Conservation (phyloP, 805 yeast species). For the Saturnispora saitoi region DNA sequence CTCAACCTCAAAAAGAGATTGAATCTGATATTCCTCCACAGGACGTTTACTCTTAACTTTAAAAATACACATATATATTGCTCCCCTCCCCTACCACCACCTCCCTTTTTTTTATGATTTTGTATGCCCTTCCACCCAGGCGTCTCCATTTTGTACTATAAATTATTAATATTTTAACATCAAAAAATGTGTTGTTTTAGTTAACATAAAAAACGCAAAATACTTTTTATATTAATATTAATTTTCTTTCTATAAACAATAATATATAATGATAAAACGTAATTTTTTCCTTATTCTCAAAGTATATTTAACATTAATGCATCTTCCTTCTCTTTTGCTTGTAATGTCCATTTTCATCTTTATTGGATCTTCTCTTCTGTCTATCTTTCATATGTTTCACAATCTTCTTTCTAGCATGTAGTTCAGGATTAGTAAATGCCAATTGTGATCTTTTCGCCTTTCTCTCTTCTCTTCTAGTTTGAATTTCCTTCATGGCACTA, state of each 20-base stretch:
- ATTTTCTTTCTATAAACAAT: not conserved
- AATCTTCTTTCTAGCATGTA: constrained; percentile 69
- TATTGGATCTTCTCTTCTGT: constrained; percentile 67
- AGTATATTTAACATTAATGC: not conserved
- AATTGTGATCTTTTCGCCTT: constrained; percentile 65
- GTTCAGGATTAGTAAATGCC: constrained; percentile 71
- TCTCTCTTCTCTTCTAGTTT: constrained; percentile 63
- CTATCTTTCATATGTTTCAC: constrained; percentile 67
- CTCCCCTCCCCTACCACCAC: too few relatives aligned
- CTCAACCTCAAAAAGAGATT: not conserved
- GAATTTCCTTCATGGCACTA: constrained; percentile 52
- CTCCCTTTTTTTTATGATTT: too few relatives aligned
- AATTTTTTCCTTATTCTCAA: too few relatives aligned
- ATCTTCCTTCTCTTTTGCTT: constrained; percentile 49
- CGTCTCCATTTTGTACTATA: not conserved
- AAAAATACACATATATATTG: not conserved
- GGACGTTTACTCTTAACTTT: constrained; percentile 1
- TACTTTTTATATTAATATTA: not conserved
- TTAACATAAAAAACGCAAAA: not conserved
- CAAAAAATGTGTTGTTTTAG: too few relatives aligned
- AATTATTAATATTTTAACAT: not conserved
- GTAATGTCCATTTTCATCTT: constrained; percentile 70
- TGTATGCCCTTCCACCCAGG: too few relatives aligned
- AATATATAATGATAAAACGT: too few relatives aligned
- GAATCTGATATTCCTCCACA: not conserved